Evolutionary conservation across 2,329 filamentous ascomycete genomes (phyloP).

Genomic region (Colletotrichum graminicola): DNA sequence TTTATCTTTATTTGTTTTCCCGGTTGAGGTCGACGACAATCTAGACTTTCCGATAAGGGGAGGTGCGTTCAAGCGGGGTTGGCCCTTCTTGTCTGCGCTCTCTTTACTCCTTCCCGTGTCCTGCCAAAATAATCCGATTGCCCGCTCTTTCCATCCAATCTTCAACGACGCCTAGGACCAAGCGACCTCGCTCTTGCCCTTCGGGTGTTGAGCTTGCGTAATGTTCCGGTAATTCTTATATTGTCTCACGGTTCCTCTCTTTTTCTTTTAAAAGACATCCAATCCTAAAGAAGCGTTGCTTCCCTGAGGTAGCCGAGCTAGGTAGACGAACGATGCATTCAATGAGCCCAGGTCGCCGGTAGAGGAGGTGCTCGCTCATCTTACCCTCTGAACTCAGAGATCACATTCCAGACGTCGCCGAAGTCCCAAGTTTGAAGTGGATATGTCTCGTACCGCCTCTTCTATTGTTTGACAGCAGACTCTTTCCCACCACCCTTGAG

Average conservation of each 20-base stretch:
- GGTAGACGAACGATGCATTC: conserved; percentile 9
- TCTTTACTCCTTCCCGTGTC: conserved; percentile 17
- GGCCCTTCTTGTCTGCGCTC: conserved; percentile 38
- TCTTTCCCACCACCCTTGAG: conserved; percentile 15
- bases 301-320: not conserved
- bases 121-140: not conserved
- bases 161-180: not conserved
- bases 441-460: conserved; percentile 38
- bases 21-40: conserved; percentile 36
- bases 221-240: not conserved
- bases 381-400: not conserved
- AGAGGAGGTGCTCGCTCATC: conserved; percentile 1
- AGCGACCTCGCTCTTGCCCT: not conserved
- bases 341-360: not conserved
- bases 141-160: conserved; percentile 6
- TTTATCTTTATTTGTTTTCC: conserved; percentile 23
- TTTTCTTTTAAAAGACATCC: not conserved
- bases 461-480: conserved; percentile 23
- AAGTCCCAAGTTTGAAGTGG: conserved; percentile 19
- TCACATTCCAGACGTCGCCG: conserved; percentile 30
- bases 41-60: conserved; percentile 42
- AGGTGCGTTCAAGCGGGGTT: conserved; percentile 40
- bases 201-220: not conserved
- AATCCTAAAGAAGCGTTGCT: not conserved
- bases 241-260: not conserved